Percentiles rank a stretch among this genome's conserved stretches.
Conservation (phyloP, 1,139 yeast genomes). For the Candida gigantensis region DNA sequence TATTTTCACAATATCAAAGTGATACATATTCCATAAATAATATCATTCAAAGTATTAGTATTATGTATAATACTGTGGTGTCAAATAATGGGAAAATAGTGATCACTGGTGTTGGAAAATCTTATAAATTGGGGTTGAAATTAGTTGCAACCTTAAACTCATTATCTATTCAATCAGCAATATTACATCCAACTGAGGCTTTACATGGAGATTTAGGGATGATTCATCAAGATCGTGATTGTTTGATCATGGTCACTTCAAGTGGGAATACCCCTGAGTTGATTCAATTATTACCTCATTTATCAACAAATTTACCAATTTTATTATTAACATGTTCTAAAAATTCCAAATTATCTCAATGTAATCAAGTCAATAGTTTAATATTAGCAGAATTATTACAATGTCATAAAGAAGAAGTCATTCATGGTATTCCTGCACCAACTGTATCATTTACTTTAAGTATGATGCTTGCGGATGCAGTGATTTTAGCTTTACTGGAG, state of each 20-base stretch:
- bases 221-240: constrained; percentile 58
- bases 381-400: constrained; percentile 65
- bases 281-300: constrained; percentile 56
- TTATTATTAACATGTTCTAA: constrained; percentile 65
- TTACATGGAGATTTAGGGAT: constrained; percentile 88
- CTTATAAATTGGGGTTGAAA: constrained; percentile 75
- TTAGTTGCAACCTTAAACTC: constrained; percentile 82
- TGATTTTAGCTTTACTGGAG: constrained; percentile 72
- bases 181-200: constrained; percentile 84
- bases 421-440: constrained; percentile 89
- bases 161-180: constrained; percentile 65
- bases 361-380: constrained; percentile 49
- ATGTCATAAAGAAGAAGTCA: constrained; percentile 55
- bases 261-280: constrained; percentile 87
- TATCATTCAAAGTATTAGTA: constrained; percentile 49
- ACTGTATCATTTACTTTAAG: constrained; percentile 81
- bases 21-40: constrained; percentile 50
- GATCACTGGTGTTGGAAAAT: constrained; percentile 82
- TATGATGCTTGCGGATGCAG: constrained; percentile 76
- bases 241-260: constrained; percentile 68
- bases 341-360: constrained; percentile 46
- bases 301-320: constrained; percentile 54
- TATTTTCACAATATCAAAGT: constrained; percentile 30
- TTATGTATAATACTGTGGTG: constrained; percentile 50
- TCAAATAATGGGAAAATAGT: constrained; percentile 64